Conservation (phyloP, 1,284 basidiomycete species). For the Microbotryum lychnidis-dioicae region DNA sequence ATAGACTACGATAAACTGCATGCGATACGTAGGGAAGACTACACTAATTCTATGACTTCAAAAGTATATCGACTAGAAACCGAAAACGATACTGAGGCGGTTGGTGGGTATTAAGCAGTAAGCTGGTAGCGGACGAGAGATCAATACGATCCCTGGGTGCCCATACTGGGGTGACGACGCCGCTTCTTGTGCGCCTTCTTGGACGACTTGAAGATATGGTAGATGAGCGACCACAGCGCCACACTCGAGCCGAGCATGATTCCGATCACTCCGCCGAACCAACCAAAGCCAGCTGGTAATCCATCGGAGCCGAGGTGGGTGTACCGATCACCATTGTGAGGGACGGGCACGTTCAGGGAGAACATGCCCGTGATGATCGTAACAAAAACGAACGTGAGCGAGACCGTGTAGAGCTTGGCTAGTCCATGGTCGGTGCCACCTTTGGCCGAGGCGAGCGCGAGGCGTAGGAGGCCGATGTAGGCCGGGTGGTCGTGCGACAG, state of each 20-base stretch:
- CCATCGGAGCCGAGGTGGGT: conserved; percentile 35
- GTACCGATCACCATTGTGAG: conserved; percentile 41
- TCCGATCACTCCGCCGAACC: conserved; percentile 39
- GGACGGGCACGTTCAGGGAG: conserved; percentile 53
- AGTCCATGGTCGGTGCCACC: conserved; percentile 59
- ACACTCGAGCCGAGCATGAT: conserved; percentile 33
- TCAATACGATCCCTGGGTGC: too few relatives aligned
- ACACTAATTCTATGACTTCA: too few relatives aligned
- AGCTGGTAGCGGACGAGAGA: too few relatives aligned
- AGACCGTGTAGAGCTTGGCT: conserved; percentile 58
- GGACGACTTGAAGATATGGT: conserved; percentile 40
- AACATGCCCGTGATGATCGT: conserved; percentile 56
- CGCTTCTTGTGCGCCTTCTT: conserved; percentile 35
- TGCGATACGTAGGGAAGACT: too few relatives aligned
- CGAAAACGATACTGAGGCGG: too few relatives aligned
- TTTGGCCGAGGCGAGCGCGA: conserved; percentile 55
- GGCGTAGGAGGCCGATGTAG: conserved; percentile 68
- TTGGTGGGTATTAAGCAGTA: background rate
- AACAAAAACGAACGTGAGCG: conserved; percentile 60
- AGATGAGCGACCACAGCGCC: conserved; percentile 30
- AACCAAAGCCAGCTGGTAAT: conserved; percentile 31
- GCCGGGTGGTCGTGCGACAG: conserved; percentile 78
- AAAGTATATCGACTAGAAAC: too few relatives aligned
- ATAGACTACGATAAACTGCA: too few relatives aligned
- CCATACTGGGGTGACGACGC: too few relatives aligned